A percentile compares a stretch with the other conserved stretches of the same genome.
These are phyloP conservation scores for Mycena belliarum DNA, from an alignment of 768 basidiomycete species.

Conservation along the genomic window DNA sequence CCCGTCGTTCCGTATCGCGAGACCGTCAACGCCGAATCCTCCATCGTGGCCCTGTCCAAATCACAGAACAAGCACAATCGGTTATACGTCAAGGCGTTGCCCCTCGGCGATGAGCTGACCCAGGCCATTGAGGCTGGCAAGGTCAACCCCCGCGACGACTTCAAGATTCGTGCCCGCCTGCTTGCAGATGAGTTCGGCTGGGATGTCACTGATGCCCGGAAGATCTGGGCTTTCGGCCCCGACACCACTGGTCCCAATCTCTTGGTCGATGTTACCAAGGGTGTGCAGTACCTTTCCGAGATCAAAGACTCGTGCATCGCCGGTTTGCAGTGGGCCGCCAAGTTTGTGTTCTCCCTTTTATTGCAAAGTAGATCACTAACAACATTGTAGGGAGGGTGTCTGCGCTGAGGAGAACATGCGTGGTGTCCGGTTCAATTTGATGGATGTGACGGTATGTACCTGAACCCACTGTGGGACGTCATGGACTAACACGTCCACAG, in stretches of 20 bases:
- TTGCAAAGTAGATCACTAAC: no score
- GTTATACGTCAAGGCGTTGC: constrained; percentile 90
- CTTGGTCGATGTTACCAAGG: constrained; percentile 97
- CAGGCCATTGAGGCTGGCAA: constrained; percentile 89
- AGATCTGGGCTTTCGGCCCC: constrained; percentile 99
- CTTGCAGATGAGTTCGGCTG: constrained; percentile 96
- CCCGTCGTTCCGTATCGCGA: constrained; percentile 98
- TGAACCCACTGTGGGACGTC: neutral
- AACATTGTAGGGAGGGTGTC: constrained; percentile 97
- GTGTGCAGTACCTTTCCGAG: constrained; percentile 98
- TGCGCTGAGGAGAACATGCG: constrained; percentile 98
- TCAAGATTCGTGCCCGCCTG: constrained; percentile 92
- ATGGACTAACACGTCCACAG: constrained; percentile 35
- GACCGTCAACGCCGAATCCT: constrained; percentile 94
- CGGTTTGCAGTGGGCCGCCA: constrained; percentile 99
- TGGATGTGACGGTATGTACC: constrained; percentile 85
- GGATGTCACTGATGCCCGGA: constrained; percentile 99
- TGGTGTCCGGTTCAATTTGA: constrained; percentile 93
- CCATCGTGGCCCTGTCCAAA: constrained; percentile 95
- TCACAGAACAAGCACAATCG: constrained; percentile 99
- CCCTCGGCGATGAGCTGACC: constrained; percentile 92
- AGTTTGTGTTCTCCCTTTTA: no score
- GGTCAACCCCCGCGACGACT: constrained; percentile 92
- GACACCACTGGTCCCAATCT: constrained; percentile 97
- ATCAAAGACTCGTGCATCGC: constrained; percentile 99